phyloP scores from a whole-genome alignment of 1,284 basidiomycete species.

The Ceratobasidium sp. region DNA sequence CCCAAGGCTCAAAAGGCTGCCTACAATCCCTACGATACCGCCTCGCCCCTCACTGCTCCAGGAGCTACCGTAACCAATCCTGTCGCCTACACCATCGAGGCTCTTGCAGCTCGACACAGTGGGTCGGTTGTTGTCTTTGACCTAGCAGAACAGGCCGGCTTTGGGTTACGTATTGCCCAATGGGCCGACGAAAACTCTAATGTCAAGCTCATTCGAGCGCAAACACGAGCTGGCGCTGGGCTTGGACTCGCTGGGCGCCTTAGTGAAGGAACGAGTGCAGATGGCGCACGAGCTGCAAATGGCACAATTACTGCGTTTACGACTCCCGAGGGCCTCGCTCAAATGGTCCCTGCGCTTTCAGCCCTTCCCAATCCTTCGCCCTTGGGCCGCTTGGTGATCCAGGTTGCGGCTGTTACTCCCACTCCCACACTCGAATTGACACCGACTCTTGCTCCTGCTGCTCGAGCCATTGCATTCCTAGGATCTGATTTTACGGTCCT shows the following conservation, averaged over 20 bases:
- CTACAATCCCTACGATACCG: slow-evolving; percentile 2
- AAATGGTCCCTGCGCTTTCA: slow-evolving; percentile 74
- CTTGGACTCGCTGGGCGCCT: slow-evolving; percentile 80
- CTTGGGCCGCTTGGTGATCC: slow-evolving; percentile 71
- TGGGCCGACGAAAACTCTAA: slow-evolving; percentile 55
- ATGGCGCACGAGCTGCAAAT: slow-evolving; percentile 56
- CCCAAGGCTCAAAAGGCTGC: slow-evolving; percentile 10
- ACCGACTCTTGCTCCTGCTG: slow-evolving; percentile 71
- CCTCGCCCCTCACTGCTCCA: slow-evolving; percentile 12
- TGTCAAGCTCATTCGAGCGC: slow-evolving; percentile 66
- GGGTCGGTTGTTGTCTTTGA: slow-evolving; percentile 80
- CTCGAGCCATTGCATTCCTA: slow-evolving; percentile 64
- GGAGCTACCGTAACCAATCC: slow-evolving; percentile 7
- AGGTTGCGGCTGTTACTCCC: slow-evolving; percentile 74
- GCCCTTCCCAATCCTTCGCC: slow-evolving; percentile 66
- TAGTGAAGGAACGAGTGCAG: slow-evolving; percentile 72
- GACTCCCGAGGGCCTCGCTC: slow-evolving; percentile 72
- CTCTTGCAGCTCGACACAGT: slow-evolving; percentile 65
- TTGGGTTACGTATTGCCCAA: slow-evolving; percentile 70
- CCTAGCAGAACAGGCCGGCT: slow-evolving; percentile 76
- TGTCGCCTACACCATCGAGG: slow-evolving; percentile 59
- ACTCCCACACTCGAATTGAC: slow-evolving; percentile 70
- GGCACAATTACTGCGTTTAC: slow-evolving; percentile 74
- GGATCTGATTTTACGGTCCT: slow-evolving; percentile 75
- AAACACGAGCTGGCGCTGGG: slow-evolving; percentile 88